phyloP scores from a whole-genome alignment of 192 early-diverging fungal species.

The Coemansia sp. region DNA sequence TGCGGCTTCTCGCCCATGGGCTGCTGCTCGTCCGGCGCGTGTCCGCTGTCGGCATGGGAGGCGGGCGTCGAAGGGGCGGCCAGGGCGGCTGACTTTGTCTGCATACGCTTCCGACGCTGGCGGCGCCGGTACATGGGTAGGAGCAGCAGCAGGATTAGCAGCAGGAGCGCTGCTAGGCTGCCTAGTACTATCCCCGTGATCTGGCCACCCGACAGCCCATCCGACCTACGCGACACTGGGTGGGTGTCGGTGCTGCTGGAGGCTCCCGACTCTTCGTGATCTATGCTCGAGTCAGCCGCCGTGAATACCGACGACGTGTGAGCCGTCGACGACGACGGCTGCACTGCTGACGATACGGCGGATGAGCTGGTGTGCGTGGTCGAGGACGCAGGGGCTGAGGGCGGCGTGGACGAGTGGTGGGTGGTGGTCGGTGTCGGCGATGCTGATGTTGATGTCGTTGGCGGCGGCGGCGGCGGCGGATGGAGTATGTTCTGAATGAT shows the following conservation, averaged over 20 bases:
- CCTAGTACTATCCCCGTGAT: constrained; percentile 44
- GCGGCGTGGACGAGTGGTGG: not conserved
- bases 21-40: not conserved
- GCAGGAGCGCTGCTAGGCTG: constrained; percentile 24
- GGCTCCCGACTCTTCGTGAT: not conserved
- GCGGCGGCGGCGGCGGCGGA: constrained; percentile 1
- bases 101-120: constrained; percentile 29
- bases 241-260: not conserved
- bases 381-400: constrained; percentile 4
- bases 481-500: constrained; percentile 36
- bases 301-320: not conserved
- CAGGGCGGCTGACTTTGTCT: constrained; percentile 9
- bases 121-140: constrained; percentile 37
- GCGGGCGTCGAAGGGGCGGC: constrained; percentile 6
- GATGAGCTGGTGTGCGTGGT: not conserved
- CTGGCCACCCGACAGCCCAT: constrained; percentile 42
- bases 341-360: not conserved
- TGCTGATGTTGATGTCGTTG: constrained; percentile 1
- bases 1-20: constrained; percentile 14
- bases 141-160: constrained; percentile 31
- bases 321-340: not conserved
- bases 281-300: not conserved
- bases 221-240: not conserved
- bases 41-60: not conserved
- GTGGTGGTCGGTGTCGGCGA: not conserved